Evolutionary conservation across 139 green algal species (phyloP), one percentile per base, ranked within the genome.

Genomic region (Diplosphaera chodatii): DNA sequence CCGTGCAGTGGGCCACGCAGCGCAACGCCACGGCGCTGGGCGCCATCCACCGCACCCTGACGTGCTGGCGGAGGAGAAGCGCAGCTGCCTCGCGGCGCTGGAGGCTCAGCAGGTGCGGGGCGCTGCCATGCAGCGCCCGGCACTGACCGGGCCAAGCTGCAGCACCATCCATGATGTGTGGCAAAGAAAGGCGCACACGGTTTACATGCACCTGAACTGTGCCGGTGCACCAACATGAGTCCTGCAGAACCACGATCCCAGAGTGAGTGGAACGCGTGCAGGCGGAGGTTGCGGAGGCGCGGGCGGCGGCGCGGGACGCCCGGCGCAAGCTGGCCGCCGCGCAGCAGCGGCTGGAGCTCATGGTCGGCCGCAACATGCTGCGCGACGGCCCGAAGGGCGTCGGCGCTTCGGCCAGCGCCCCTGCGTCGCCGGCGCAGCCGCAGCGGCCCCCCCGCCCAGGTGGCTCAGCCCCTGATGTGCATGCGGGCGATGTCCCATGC

Each of bases 261-360:
- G n/a, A n/a, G n/a, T n/a, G n/a, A n/a, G n/a, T n/a, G n/a, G n/a
- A n/a, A n/a, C n/a, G n/a, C n/a, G n/a, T 48, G 30, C 66, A 77
- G 72, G 66, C 48, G 32, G 48, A 77, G 72, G 41, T 34, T 2
- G 40, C 37, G 55, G 18, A 68, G 8, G 31, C 70, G 25, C 27
- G 25, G 18, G 40, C 65, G 21, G 74, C 63, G 8, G 68, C 55
- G 1, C 30, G 32, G 23, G 66, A 80, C 34, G 66, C 64, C 13
- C 27, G 59, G 16, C 20, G 20, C 4, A 63, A 64, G 55, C 63
- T 81, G 32, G 63, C 67, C 31, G 48, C 74, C 23, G 62, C 55
- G 21, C 69, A 71, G 59, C 66, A 78, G 63, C 70, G 78, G 20
- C 48, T 83, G 41, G 73, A 68, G 63, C 29, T 77, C 34, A 66